phyloP scores from a whole-genome alignment of 352 stramenopile genomes.

The Globisporangium megalacanthum region DNA sequence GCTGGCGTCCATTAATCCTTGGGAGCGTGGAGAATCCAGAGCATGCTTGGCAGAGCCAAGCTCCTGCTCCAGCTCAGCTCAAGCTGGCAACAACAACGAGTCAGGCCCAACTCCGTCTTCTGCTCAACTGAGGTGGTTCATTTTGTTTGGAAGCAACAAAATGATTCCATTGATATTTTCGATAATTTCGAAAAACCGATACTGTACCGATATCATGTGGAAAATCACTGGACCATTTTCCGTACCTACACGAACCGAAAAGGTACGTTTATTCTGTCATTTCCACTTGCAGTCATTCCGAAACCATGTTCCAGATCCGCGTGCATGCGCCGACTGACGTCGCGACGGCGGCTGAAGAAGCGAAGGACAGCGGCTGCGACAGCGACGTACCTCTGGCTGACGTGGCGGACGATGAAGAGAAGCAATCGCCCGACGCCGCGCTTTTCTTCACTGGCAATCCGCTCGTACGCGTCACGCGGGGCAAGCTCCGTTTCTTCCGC shows the following conservation, averaged over 20 bases:
- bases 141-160: too few relatives aligned
- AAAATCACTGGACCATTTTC: too few relatives aligned
- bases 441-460: slow-evolving; percentile 74
- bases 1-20: too few relatives aligned
- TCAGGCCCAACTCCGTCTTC: too few relatives aligned
- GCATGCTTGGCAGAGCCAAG: too few relatives aligned
- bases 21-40: too few relatives aligned
- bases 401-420: slow-evolving; percentile 11
- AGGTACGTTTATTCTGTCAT: not conserved
- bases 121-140: too few relatives aligned
- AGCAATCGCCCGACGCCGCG: slow-evolving; percentile 25
- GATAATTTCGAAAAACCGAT: too few relatives aligned
- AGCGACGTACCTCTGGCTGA: not conserved
- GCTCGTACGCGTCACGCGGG: slow-evolving; percentile 68
- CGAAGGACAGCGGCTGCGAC: slow-evolving; percentile 30
- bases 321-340: slow-evolving; percentile 36
- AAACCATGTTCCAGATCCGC: slow-evolving; percentile 80
- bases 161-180: too few relatives aligned
- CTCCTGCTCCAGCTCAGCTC: too few relatives aligned
- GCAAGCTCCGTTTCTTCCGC: slow-evolving; percentile 80
- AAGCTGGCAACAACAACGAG: too few relatives aligned
- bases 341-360: slow-evolving; percentile 17
- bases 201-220: too few relatives aligned
- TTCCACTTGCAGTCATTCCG: not conserved
- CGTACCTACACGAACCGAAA: not conserved